A percentile compares a stretch with the other conserved stretches of the same genome.
phyloP scores from a whole-genome alignment of 2,329 filamentous ascomycete genomes.

The Phaeoacremonium minimum region DNA sequence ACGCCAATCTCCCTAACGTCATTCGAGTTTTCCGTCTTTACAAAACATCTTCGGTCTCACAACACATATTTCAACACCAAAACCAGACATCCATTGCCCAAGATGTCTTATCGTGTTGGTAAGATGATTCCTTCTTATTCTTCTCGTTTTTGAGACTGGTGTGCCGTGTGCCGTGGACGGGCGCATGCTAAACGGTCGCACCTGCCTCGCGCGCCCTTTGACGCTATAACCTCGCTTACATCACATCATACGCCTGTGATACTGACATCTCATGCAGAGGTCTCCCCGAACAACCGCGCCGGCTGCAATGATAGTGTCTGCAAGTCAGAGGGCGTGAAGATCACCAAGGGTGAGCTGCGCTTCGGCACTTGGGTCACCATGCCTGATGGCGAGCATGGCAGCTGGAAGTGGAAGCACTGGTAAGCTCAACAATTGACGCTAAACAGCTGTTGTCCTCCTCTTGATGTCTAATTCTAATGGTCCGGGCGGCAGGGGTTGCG shows the following conservation, averaged over 20 bases:
- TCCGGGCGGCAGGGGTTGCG: slow-evolving; percentile 71
- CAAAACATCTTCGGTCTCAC: too few relatives aligned
- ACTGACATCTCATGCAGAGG: slow-evolving; percentile 49
- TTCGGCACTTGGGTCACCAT: slow-evolving; percentile 70
- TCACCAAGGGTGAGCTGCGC: slow-evolving; percentile 73
- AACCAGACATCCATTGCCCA: slow-evolving; percentile 1
- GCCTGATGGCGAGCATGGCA: slow-evolving; percentile 44
- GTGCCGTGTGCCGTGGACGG: too few relatives aligned
- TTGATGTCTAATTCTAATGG: neutral
- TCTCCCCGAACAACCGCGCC: slow-evolving; percentile 67
- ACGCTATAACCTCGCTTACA: neutral
- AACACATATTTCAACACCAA: too few relatives aligned
- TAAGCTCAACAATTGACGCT: too few relatives aligned
- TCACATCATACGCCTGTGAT: slow-evolving; percentile 4
- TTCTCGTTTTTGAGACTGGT: neutral
- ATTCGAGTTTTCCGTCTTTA: too few relatives aligned
- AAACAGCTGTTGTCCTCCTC: slow-evolving; percentile 8
- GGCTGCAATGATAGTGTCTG: slow-evolving; percentile 70
- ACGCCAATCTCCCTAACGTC: too few relatives aligned
- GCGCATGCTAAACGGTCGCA: neutral
- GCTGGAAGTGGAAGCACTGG: slow-evolving; percentile 85
- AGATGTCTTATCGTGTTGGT: slow-evolving; percentile 18
- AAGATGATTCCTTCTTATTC: slow-evolving; percentile 1
- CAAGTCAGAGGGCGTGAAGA: slow-evolving; percentile 66
- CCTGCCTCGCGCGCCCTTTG: neutral